A percentile compares a stretch with the other conserved stretches of the same genome.
These are phyloP conservation scores for Pythium guiyangense DNA, from an alignment of 352 stramenopile species.

Conservation along the genomic window DNA sequence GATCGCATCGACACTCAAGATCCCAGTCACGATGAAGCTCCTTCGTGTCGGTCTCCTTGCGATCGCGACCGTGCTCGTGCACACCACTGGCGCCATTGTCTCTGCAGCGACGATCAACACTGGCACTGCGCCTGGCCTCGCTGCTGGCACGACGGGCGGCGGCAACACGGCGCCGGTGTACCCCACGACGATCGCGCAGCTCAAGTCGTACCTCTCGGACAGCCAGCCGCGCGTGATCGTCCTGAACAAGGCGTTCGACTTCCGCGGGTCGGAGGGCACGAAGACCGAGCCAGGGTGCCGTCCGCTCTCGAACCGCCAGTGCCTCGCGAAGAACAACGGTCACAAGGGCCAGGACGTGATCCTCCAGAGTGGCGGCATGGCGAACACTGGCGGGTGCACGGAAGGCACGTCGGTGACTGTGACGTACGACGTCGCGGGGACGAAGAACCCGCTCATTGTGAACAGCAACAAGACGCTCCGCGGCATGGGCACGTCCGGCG, in stretches of 20 bases:
- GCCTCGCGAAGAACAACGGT: constrained; percentile 48
- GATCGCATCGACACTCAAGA: too few relatives aligned
- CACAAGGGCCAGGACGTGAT: constrained; percentile 52
- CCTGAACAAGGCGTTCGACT: constrained; percentile 47
- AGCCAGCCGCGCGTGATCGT: constrained; percentile 39
- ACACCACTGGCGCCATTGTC: not conserved
- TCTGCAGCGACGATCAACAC: not conserved
- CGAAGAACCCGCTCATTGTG: constrained; percentile 24
- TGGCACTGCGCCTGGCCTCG: constrained; percentile 15
- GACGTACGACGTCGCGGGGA: constrained; percentile 32
- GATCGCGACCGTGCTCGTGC: constrained; percentile 5
- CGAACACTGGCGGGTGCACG: constrained; percentile 42
- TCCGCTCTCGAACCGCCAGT: constrained; percentile 33
- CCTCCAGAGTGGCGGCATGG: constrained; percentile 41
- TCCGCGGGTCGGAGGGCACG: constrained; percentile 39
- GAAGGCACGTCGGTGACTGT: constrained; percentile 28
- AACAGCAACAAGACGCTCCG: constrained; percentile 32
- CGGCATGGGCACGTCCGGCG: constrained; percentile 21
- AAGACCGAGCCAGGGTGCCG: constrained; percentile 41
- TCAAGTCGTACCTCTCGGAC: constrained; percentile 10
- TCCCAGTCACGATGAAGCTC: constrained; percentile 2
- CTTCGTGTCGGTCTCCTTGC: not conserved
- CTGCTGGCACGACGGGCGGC: constrained; percentile 33
- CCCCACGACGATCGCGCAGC: constrained; percentile 30
- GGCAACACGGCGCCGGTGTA: constrained; percentile 25